Base-by-base conservation (phyloP, 805 yeast genomes). In the Brettanomyces bruxellensis region DNA sequence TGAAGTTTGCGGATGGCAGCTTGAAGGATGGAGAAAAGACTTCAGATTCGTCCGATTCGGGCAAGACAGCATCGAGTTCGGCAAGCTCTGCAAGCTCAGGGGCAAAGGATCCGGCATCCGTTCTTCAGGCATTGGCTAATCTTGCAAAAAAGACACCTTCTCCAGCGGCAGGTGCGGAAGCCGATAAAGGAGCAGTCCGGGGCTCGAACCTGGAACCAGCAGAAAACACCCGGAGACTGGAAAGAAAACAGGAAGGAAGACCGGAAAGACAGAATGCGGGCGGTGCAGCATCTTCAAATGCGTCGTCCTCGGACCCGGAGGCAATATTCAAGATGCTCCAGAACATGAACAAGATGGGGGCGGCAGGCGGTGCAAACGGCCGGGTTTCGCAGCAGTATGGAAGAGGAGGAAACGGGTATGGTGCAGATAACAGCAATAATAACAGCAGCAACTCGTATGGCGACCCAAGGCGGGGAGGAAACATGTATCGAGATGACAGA, bases 101-200 rank as follows among this genome's bases (percentile, higher is more conserved):
- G 25, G 65, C 73, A 7, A 59, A 63, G 32, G 81, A 76, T 53
- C 76, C 90, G 4, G 76, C 76, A 44, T 76, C 83, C 43, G 77
- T 83, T 47, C 72, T 84, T 51, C 84, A 79, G 69, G 87, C 86
- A 23, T 69, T 81, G 45, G 86, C 87, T 24, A 72, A 80, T 41
- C 70, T 81, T 62, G 83, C 79, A 49, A 60, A 58, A 54, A 78
- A 57, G 70, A 76, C 65, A 44, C 60, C 61, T 22, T 63, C 60
- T 49, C 65, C 69, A 4, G 44, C 54, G 18, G 54, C 50, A 18
- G 32, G 50, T 23, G 51, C 71, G 49, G 59, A 62, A 46, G 59
- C 67, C 22, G 63, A 68, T n/a, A 37, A 61, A 45, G 63, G 14
- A 6, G 6, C 18, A 22, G 23, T 9, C 23, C 2, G 7, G 23